Conservation (phyloP, 148 eudicot species). For the Camellia lanceoleosa region DNA sequence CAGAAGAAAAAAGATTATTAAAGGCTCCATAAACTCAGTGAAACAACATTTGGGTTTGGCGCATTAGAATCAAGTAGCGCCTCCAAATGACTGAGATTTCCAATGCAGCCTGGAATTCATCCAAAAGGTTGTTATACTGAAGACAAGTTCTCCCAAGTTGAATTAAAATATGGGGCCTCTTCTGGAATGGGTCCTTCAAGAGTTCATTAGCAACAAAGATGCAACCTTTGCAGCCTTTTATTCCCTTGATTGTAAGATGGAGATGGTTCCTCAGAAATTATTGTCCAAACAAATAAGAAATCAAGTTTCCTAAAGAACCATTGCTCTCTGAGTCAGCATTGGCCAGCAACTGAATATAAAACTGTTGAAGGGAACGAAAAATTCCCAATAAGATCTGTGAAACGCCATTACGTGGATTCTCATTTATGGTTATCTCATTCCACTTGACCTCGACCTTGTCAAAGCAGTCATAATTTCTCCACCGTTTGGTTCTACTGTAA, state of each 20-base stretch:
- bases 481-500: background rate
- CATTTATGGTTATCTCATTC: background rate
- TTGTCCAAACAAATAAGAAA: background rate
- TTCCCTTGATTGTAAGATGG: background rate
- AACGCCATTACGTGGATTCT: background rate
- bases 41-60: constrained; percentile 5
- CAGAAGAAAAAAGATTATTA: constrained; percentile 7
- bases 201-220: background rate
- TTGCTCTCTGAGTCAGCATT: constrained; percentile 4
- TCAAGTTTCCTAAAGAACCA: constrained; percentile 2
- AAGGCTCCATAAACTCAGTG: constrained; percentile 19
- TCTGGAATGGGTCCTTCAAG: constrained; percentile 8
- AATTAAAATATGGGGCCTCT: background rate
- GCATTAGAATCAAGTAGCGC: background rate
- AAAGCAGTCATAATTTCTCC: constrained; percentile 3
- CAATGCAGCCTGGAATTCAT: constrained; percentile 6
- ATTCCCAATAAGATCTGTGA: constrained; percentile 4
- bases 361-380: constrained; percentile 8
- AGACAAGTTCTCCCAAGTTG: constrained; percentile 8
- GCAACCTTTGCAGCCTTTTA: constrained; percentile 11
- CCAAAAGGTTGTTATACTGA: background rate
- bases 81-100: constrained; percentile 7
- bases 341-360: background rate
- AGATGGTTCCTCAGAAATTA: background rate
- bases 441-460: background rate